phyloP scores from a whole-genome alignment of 78 protist genomes.

The Capsaspora owczarzaki region DNA sequence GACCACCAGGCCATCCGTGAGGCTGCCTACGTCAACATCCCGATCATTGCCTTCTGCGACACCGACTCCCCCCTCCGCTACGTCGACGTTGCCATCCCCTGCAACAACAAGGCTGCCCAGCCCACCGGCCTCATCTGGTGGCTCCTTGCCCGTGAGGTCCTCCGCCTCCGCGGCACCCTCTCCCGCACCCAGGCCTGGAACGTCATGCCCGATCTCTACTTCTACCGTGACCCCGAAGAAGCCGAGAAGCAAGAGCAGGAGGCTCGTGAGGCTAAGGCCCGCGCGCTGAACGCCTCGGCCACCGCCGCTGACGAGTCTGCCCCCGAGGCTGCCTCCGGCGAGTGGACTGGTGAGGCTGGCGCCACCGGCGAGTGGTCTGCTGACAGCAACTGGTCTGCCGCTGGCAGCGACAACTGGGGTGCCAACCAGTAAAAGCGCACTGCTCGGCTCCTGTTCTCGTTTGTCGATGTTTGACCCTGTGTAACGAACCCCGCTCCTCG shows the following conservation, averaged over 20 bases:
- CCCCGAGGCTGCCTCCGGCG: slow-evolving; percentile 9
- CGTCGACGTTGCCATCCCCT: slow-evolving; percentile 98
- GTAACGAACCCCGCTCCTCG: too few relatives aligned
- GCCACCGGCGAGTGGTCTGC: not conserved
- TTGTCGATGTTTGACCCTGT: too few relatives aligned
- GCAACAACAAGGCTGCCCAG: slow-evolving; percentile 93
- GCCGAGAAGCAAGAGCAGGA: slow-evolving; percentile 50
- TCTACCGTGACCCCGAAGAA: slow-evolving; percentile 89
- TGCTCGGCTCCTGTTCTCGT: too few relatives aligned
- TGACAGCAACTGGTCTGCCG: too few relatives aligned
- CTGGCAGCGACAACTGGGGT: too few relatives aligned
- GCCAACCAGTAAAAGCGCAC: too few relatives aligned
- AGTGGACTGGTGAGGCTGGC: not conserved
- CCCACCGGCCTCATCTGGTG: slow-evolving; percentile 95
- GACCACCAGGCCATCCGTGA: slow-evolving; percentile 96
- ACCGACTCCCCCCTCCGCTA: slow-evolving; percentile 84
- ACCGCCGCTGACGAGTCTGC: slow-evolving; percentile 1
- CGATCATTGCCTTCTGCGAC: slow-evolving; percentile 97
- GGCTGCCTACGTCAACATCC: slow-evolving; percentile 96
- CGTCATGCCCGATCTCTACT: slow-evolving; percentile 90
- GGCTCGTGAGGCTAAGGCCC: not conserved
- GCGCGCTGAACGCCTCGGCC: not conserved
- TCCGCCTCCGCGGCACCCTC: slow-evolving; percentile 90
- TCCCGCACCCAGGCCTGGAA: slow-evolving; percentile 86
- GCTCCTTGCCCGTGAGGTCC: slow-evolving; percentile 99